Evolutionary conservation across 441 rosid genomes (phyloP).

Genomic region (Adansonia rubrostipa): DNA sequence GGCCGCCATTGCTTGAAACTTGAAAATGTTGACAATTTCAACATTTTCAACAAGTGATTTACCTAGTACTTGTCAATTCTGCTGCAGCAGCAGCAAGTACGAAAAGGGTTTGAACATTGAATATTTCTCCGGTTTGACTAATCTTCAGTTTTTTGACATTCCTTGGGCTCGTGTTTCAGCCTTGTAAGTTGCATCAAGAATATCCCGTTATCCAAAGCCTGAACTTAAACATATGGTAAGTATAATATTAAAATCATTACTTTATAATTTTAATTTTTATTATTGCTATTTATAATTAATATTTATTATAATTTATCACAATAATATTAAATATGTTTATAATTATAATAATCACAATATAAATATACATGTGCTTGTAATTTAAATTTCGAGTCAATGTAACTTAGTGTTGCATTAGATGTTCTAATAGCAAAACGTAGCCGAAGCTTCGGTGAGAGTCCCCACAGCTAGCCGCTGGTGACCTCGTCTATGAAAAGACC

Average conservation of each 20-base stretch:
- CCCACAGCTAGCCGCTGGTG: neutral
- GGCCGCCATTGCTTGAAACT: neutral
- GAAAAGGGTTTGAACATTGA: neutral
- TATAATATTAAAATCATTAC: too few relatives aligned
- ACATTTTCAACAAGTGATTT: too few relatives aligned
- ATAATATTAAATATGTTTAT: too few relatives aligned
- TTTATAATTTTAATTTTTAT: too few relatives aligned
- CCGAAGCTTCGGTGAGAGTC: slow-evolving; percentile 18
- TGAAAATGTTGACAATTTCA: too few relatives aligned
- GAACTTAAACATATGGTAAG: too few relatives aligned
- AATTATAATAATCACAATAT: too few relatives aligned
- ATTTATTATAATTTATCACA: too few relatives aligned
- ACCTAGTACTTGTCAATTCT: too few relatives aligned
- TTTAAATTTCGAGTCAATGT: too few relatives aligned
- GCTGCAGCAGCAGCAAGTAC: neutral
- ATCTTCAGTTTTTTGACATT: neutral
- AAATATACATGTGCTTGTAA: too few relatives aligned
- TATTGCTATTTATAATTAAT: too few relatives aligned
- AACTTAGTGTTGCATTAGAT: neutral
- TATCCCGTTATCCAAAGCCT: neutral
- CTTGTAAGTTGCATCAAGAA: neutral
- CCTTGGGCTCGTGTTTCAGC: neutral
- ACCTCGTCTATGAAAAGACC: neutral
- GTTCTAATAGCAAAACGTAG: neutral
- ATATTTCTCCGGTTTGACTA: neutral